phyloP scores from a whole-genome alignment of 2,329 filamentous ascomycete species.

The Tympanopsis confertula region DNA sequence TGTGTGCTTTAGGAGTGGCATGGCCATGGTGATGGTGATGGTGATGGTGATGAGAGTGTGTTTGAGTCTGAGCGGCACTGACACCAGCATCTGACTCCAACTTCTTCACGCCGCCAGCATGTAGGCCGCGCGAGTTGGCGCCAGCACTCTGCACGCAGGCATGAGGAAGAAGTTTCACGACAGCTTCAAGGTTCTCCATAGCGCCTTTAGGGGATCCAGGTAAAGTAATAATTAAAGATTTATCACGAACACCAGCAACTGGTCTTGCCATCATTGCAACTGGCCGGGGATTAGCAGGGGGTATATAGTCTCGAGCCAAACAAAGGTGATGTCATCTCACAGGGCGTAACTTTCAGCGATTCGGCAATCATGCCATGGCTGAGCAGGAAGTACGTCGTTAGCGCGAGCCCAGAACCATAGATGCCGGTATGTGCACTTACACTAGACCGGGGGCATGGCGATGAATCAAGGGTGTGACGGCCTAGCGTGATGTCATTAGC shows the following conservation, averaged over 20 bases:
- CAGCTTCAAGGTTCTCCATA: slow-evolving; percentile 78
- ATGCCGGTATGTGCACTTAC: neutral
- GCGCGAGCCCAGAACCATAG: too few species aligned
- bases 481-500: slow-evolving; percentile 32
- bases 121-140: slow-evolving; percentile 66
- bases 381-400: too few species aligned
- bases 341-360: slow-evolving; percentile 78
- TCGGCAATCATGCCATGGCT: slow-evolving; percentile 80
- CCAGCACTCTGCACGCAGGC: slow-evolving; percentile 86
- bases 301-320: neutral
- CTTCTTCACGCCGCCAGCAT: slow-evolving; percentile 70
- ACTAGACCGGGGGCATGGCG: slow-evolving; percentile 81
- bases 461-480: slow-evolving; percentile 67
- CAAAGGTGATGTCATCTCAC: slow-evolving; percentile 37
- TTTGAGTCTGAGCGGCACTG: neutral
- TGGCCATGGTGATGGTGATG: slow-evolving; percentile 51
- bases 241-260: slow-evolving; percentile 75
- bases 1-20: slow-evolving; percentile 55
- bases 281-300: slow-evolving; percentile 20
- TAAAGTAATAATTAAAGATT: slow-evolving; percentile 73
- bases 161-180: slow-evolving; percentile 84
- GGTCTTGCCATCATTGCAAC: slow-evolving; percentile 96
- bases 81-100: slow-evolving; percentile 67
- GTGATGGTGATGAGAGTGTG: slow-evolving; percentile 6
- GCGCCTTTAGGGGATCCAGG: slow-evolving; percentile 93